Evolutionary conservation across 805 yeast genomes (phyloP).

Genomic region (Ogataea populi-albae): DNA sequence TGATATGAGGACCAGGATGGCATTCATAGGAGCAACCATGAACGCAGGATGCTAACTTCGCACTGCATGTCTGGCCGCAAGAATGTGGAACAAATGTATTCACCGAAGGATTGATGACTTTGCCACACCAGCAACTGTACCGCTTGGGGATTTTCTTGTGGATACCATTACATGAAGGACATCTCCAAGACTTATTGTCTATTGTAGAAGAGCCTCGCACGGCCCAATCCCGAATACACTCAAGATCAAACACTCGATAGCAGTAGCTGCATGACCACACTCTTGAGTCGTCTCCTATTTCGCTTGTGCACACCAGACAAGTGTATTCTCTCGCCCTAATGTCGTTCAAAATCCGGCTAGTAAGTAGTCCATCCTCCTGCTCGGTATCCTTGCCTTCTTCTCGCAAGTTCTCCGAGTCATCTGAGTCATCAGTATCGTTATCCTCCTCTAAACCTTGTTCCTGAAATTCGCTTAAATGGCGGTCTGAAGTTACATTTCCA

Average conservation of each 20-base stretch:
- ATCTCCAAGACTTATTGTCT: slow-evolving; percentile 65
- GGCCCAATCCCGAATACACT: slow-evolving; percentile 89
- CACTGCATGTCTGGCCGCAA: slow-evolving; percentile 81
- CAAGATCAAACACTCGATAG: slow-evolving; percentile 78
- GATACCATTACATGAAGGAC: slow-evolving; percentile 74
- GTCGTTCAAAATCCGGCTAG: slow-evolving; percentile 47
- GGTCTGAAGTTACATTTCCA: no score
- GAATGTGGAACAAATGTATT: slow-evolving; percentile 71
- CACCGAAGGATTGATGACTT: slow-evolving; percentile 59
- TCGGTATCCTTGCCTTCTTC: slow-evolving; percentile 5
- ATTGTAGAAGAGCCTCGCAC: slow-evolving; percentile 66
- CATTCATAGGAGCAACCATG: slow-evolving; percentile 76
- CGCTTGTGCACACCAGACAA: slow-evolving; percentile 87
- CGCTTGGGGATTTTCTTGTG: slow-evolving; percentile 46
- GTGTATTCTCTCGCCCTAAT: slow-evolving; percentile 67
- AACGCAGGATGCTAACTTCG: slow-evolving; percentile 52
- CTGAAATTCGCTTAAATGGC: slow-evolving; percentile 1
- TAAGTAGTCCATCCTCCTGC: slow-evolving; percentile 4
- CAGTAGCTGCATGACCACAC: slow-evolving; percentile 82
- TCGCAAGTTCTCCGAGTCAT: slow-evolving; percentile 2
- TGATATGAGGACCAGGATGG: slow-evolving; percentile 87
- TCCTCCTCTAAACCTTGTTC: slow-evolving; percentile 1
- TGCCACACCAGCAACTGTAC: slow-evolving; percentile 88
- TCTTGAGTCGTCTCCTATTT: slow-evolving; percentile 59
- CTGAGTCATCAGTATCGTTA: slow-evolving; percentile 1